A percentile compares a stretch with the other conserved stretches of the same genome.
phyloP scores from a whole-genome alignment of 2,329 filamentous ascomycete genomes.

The Aspergillaceae sp. region DNA sequence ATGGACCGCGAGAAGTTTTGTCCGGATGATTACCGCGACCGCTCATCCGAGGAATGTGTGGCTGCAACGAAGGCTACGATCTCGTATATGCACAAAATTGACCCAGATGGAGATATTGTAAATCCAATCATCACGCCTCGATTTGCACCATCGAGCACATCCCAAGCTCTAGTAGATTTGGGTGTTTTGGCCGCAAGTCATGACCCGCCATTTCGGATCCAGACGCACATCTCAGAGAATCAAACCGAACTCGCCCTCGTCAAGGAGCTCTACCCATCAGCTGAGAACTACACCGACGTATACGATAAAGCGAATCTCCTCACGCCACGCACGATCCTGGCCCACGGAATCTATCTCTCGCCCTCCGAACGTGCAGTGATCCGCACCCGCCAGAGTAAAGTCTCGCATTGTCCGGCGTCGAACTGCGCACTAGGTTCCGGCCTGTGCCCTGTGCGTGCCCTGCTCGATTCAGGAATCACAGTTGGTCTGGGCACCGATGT shows the following conservation, averaged over 20 bases:
- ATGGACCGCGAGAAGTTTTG: constrained; percentile 66
- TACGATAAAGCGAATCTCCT: constrained; percentile 69
- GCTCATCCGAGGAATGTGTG: constrained; percentile 51
- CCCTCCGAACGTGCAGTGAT: constrained; percentile 59
- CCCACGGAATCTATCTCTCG: constrained; percentile 71
- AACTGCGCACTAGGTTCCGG: constrained; percentile 79
- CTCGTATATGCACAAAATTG: constrained; percentile 57
- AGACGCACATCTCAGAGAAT: constrained; percentile 91
- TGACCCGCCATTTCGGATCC: constrained; percentile 53
- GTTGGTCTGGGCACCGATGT: constrained; percentile 89
- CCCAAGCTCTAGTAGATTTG: constrained; percentile 51
- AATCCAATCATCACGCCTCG: constrained; percentile 69
- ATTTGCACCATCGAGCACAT: constrained; percentile 50
- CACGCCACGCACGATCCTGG: constrained; percentile 65
- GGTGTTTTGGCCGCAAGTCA: constrained; percentile 56
- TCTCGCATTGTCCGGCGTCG: constrained; percentile 78
- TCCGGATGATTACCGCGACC: constrained; percentile 73
- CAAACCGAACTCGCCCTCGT: constrained; percentile 64
- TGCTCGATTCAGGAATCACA: constrained; percentile 65
- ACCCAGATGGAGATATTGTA: constrained; percentile 55
- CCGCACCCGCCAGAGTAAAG: constrained; percentile 50
- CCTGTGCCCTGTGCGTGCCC: constrained; percentile 61
- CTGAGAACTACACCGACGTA: constrained; percentile 61
- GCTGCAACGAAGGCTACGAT: constrained; percentile 52
- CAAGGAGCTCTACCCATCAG: constrained; percentile 55